Conservation (phyloP, 805 yeast species). For the Deakozyma indianensis region DNA sequence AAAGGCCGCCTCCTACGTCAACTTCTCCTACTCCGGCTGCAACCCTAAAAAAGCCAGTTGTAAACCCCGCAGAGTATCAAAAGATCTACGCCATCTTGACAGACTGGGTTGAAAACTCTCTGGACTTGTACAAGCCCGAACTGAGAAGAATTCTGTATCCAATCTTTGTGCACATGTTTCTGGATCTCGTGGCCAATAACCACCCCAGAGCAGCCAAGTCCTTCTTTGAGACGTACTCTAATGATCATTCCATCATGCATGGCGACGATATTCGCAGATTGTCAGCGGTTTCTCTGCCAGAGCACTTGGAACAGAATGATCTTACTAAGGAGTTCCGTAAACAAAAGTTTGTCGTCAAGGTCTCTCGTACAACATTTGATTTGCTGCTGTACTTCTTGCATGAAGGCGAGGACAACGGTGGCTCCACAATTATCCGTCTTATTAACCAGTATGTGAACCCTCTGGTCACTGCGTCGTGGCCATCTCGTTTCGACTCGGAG, state of each 20-base stretch:
- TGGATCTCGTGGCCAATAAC: slow-evolving; percentile 61
- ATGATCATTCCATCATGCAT: slow-evolving; percentile 63
- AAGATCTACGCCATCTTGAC: slow-evolving; percentile 69
- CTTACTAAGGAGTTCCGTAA: slow-evolving; percentile 61
- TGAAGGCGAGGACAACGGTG: slow-evolving; percentile 87
- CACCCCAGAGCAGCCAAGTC: slow-evolving; percentile 42
- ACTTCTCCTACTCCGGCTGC: slow-evolving; percentile 18
- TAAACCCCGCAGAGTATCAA: slow-evolving; percentile 33
- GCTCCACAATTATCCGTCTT: slow-evolving; percentile 69
- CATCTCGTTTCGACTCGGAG: slow-evolving; percentile 18
- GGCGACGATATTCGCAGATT: slow-evolving; percentile 61
- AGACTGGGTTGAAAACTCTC: slow-evolving; percentile 81
- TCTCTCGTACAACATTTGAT: slow-evolving; percentile 76
- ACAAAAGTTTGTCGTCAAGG: slow-evolving; percentile 58
- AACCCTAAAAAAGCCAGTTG: slow-evolving; percentile 7
- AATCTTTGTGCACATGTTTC: slow-evolving; percentile 75
- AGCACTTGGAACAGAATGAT: slow-evolving; percentile 71
- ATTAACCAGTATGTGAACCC: slow-evolving; percentile 67
- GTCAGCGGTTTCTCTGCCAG: slow-evolving; percentile 60
- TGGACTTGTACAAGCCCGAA: slow-evolving; percentile 84
- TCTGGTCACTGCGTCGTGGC: slow-evolving; percentile 20
- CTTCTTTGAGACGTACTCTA: slow-evolving; percentile 61
- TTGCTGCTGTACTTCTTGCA: slow-evolving; percentile 72
- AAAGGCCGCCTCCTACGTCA: slow-evolving; percentile 5
- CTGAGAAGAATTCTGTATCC: slow-evolving; percentile 76